phyloP scores from a whole-genome alignment of 345 rosid species.

The Eucalyptus decipiens region DNA sequence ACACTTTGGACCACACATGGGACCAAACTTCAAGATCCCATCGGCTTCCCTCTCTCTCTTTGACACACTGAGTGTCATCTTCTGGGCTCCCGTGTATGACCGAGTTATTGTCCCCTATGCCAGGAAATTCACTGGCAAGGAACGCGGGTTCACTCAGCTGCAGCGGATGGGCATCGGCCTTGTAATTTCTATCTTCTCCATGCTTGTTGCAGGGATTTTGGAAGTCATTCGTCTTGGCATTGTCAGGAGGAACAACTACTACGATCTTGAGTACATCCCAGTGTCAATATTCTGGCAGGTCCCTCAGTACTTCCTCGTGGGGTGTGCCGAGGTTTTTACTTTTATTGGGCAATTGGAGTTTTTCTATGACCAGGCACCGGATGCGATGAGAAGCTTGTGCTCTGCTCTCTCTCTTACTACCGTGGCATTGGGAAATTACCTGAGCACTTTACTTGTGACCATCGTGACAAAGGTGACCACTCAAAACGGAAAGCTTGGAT shows the following conservation, averaged over 20 bases:
- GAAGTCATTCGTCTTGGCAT: slow-evolving; percentile 51
- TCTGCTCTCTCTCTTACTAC: slow-evolving; percentile 79
- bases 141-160: slow-evolving; percentile 88
- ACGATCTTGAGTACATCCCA: slow-evolving; percentile 40
- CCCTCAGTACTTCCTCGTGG: slow-evolving; percentile 76
- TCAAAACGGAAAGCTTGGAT: slow-evolving; percentile 48
- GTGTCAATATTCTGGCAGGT: slow-evolving; percentile 93
- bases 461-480: slow-evolving; percentile 48
- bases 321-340: slow-evolving; percentile 86
- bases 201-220: slow-evolving; percentile 58
- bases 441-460: slow-evolving; percentile 68
- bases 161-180: slow-evolving; percentile 94
- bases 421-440: slow-evolving; percentile 62
- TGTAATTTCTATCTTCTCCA: slow-evolving; percentile 59
- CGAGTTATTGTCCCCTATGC: slow-evolving; percentile 51
- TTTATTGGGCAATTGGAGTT: slow-evolving; percentile 84
- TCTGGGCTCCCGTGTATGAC: slow-evolving; percentile 83
- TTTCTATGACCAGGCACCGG: slow-evolving; percentile 93
- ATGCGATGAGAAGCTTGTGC: slow-evolving; percentile 90
- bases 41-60: slow-evolving; percentile 90
- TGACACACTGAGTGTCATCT: slow-evolving; percentile 77
- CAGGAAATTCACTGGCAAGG: slow-evolving; percentile 54
- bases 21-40: slow-evolving; percentile 61
- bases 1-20: slow-evolving; percentile 90
- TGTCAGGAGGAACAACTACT: slow-evolving; percentile 43